Conservation (phyloP, 768 basidiomycete species). For the Tricholomella constricta region DNA sequence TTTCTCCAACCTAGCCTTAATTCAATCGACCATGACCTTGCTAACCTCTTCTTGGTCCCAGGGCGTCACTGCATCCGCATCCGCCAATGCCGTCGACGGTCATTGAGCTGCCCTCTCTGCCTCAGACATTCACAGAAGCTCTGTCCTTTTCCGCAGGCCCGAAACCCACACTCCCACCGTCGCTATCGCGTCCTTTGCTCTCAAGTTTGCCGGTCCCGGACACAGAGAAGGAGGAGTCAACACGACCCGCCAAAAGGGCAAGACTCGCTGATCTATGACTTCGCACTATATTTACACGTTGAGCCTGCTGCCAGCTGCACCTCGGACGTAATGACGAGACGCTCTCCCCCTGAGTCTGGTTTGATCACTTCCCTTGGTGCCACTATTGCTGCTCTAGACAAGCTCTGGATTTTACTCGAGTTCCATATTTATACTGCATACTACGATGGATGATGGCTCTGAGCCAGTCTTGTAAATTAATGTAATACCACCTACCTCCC, state of each 20-base stretch:
- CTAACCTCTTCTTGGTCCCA: slow-evolving; percentile 2
- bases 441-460: not conserved
- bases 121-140: not conserved
- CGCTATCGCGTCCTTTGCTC: slow-evolving; percentile 5
- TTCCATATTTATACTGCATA: too few species aligned
- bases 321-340: not conserved
- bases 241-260: slow-evolving; percentile 8
- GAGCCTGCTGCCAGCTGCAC: not conserved
- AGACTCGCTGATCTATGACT: not conserved
- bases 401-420: too few species aligned
- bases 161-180: not conserved
- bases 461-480: not conserved
- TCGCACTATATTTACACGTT: not conserved
- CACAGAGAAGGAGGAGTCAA: not conserved
- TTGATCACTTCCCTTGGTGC: not conserved
- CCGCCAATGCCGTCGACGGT: slow-evolving; percentile 4
- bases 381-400: not conserved
- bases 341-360: not conserved
- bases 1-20: not conserved
- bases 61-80: not conserved
- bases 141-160: not conserved
- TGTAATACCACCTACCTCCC: too few species aligned
- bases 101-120: slow-evolving; percentile 9
- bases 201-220: not conserved
- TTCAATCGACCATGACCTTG: not conserved